phyloP scores from a whole-genome alignment of 2,329 filamentous ascomycete genomes.

The Pestalotiopsis sp. region DNA sequence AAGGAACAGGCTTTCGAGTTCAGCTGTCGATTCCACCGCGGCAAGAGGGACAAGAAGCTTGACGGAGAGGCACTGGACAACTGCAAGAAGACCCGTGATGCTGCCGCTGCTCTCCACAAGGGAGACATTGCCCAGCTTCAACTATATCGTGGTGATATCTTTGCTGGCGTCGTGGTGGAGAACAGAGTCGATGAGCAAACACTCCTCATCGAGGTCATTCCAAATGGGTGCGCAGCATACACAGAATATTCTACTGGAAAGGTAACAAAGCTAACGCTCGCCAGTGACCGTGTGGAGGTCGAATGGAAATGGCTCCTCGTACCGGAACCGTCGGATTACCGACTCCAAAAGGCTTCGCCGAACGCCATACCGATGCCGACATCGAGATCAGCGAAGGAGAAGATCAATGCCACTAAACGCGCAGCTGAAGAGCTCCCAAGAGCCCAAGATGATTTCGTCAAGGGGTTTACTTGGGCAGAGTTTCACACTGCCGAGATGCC shows the following conservation, averaged over 20 bases:
- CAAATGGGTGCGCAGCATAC: slow-evolving; percentile 63
- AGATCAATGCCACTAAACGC: slow-evolving; percentile 66
- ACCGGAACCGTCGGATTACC: slow-evolving; percentile 69
- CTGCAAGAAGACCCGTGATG: slow-evolving; percentile 66
- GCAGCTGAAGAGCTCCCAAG: slow-evolving; percentile 61
- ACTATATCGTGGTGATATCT: slow-evolving; percentile 80
- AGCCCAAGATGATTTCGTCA: slow-evolving; percentile 66
- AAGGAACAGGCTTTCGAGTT: slow-evolving; percentile 91
- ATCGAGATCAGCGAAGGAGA: slow-evolving; percentile 61
- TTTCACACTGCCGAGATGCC: slow-evolving; percentile 66
- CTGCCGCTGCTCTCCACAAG: slow-evolving; percentile 65
- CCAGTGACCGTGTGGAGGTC: slow-evolving; percentile 71
- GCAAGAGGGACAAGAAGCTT: slow-evolving; percentile 78
- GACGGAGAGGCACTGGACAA: slow-evolving; percentile 70
- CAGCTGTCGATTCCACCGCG: slow-evolving; percentile 89
- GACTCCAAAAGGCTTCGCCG: slow-evolving; percentile 71
- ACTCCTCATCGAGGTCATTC: slow-evolving; percentile 78
- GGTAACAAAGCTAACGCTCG: slow-evolving; percentile 38
- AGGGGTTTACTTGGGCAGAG: slow-evolving; percentile 74
- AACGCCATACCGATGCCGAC: slow-evolving; percentile 71
- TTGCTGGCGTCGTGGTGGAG: slow-evolving; percentile 84
- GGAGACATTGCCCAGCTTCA: slow-evolving; percentile 88
- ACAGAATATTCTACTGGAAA: slow-evolving; percentile 4
- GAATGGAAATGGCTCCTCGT: slow-evolving; percentile 83
- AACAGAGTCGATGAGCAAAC: slow-evolving; percentile 76